Evolutionary conservation across 2,329 filamentous ascomycete species (phyloP), one percentile per base, ranked within the genome.

Genomic region (Ascochyta lentis): DNA sequence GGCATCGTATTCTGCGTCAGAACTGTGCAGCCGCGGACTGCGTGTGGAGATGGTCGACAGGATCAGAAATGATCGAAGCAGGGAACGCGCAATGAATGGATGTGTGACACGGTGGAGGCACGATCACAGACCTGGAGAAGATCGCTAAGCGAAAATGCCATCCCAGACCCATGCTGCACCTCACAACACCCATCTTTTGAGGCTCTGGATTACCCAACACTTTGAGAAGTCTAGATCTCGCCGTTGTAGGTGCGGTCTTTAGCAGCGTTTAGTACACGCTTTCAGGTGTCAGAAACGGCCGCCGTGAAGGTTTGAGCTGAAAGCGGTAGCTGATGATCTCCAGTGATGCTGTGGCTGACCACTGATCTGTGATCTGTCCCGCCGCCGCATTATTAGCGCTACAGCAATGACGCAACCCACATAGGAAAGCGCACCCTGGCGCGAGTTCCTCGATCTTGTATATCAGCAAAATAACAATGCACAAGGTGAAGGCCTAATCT

Each of bases 361-460:
- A 47, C n/a, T 42, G 46, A 46, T 40, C 38, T 50, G 35, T 63
- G 56, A 59, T 57, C 49, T 44, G 55, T 42, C 49, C 58, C 52
- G 48, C 57, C 45, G 48, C 46, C n/a, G n/a, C 15, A 35, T 35
- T 8, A 3, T 16, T 55, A 56, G 57, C 56, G 58, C 56, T 27
- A 47, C 37, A 47, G 31, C 54, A 42, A 63, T 67, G 65, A 67
- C 65, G 65, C 58, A 64, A 58, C 54, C 7, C 15, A 7, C 15
- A 38, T 24, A 38, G 24, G 47, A 39, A 50, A 45, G 41, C 42
- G 35, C 45, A 50, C 53, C 41, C 53, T 56, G 53, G 47, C 53
- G 26, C 34, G 24, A 41, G 31, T 42, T 41, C 40, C 41, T 49
- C 33, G 19, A 38, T 37, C 31, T 34, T 13, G 42, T 56, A 56